A percentile compares a stretch with the other conserved stretches of the same genome.
phyloP scores from a whole-genome alignment of 2,329 filamentous ascomycete genomes.

The Basipetospora sp. region DNA sequence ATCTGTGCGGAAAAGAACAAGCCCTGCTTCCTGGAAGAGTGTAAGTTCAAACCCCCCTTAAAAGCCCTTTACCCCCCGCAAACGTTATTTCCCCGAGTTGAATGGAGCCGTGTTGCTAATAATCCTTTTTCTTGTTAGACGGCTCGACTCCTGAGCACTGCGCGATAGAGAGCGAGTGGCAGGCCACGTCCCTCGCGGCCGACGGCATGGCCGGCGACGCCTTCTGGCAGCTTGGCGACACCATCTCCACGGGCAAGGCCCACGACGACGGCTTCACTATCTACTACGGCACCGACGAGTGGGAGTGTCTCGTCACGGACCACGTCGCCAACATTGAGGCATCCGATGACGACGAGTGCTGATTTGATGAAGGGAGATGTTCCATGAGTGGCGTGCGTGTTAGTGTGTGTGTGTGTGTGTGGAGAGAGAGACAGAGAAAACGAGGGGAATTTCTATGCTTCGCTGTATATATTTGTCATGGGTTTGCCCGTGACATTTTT shows the following conservation, averaged over 20 bases:
- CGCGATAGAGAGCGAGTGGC: constrained; percentile 34
- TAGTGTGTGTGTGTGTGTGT: no score
- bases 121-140: constrained; percentile 11
- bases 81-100: no score
- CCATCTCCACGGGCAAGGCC: constrained; percentile 24
- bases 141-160: constrained; percentile 15
- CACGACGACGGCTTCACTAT: constrained; percentile 30
- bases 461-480: no score
- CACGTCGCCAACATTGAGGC: constrained; percentile 19
- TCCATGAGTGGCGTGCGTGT: no score
- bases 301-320: constrained; percentile 29
- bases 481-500: no score
- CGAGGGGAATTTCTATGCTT: no score
- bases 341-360: no score
- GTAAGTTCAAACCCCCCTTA: constrained; percentile 12
- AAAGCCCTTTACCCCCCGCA: background rate
- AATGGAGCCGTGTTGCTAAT: no score
- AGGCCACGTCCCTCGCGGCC: constrained; percentile 17
- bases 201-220: constrained; percentile 20
- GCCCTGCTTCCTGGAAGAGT: constrained; percentile 20
- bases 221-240: constrained; percentile 28
- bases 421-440: no score
- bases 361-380: no score
- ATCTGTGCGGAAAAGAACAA: constrained; percentile 15
- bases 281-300: constrained; percentile 26